Percentiles rank a stretch among this genome's conserved stretches.
phyloP scores from a whole-genome alignment of 768 basidiomycete genomes.

The Coprinopsis marcescibilis region DNA sequence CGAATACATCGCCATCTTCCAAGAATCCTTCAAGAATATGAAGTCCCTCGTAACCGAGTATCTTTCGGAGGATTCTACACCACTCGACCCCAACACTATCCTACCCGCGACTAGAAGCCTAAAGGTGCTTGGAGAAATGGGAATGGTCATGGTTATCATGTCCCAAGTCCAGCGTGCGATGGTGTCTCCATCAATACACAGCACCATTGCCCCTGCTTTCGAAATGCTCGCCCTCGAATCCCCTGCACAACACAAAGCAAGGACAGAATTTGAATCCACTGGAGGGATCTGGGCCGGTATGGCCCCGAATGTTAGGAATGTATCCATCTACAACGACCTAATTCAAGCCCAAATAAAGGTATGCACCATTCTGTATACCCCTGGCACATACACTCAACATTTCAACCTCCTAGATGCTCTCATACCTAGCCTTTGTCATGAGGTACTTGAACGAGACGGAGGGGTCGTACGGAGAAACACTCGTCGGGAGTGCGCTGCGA shows the following conservation, averaged over 20 bases:
- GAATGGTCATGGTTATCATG: slow-evolving; percentile 86
- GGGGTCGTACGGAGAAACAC: slow-evolving; percentile 71
- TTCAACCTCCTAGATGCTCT: slow-evolving; percentile 62
- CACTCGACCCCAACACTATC: slow-evolving; percentile 50
- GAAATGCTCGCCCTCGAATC: slow-evolving; percentile 74
- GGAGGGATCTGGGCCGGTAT: slow-evolving; percentile 81
- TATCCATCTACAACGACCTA: slow-evolving; percentile 72
- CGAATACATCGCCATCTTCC: slow-evolving; percentile 78
- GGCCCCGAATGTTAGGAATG: slow-evolving; percentile 68
- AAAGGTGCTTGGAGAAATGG: slow-evolving; percentile 92
- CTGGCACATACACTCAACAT: neutral
- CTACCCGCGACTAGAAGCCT: slow-evolving; percentile 80
- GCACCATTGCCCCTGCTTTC: slow-evolving; percentile 73
- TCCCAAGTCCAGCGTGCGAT: slow-evolving; percentile 73
- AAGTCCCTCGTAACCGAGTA: slow-evolving; percentile 65
- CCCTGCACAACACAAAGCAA: slow-evolving; percentile 72
- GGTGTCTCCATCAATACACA: slow-evolving; percentile 59
- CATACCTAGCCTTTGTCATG: slow-evolving; percentile 87
- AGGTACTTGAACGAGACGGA: slow-evolving; percentile 54
- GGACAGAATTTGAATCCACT: slow-evolving; percentile 75
- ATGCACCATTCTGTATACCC: slow-evolving; percentile 14
- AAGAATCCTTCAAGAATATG: slow-evolving; percentile 73
- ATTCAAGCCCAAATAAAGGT: slow-evolving; percentile 91
- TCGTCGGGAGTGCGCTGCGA: slow-evolving; percentile 78
- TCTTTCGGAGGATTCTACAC: slow-evolving; percentile 60